A percentile compares a stretch with the other conserved stretches of the same genome.
These are phyloP conservation scores for Pythium aphanidermatum DNA, from an alignment of 352 stramenopile species.

Conservation along the genomic window DNA sequence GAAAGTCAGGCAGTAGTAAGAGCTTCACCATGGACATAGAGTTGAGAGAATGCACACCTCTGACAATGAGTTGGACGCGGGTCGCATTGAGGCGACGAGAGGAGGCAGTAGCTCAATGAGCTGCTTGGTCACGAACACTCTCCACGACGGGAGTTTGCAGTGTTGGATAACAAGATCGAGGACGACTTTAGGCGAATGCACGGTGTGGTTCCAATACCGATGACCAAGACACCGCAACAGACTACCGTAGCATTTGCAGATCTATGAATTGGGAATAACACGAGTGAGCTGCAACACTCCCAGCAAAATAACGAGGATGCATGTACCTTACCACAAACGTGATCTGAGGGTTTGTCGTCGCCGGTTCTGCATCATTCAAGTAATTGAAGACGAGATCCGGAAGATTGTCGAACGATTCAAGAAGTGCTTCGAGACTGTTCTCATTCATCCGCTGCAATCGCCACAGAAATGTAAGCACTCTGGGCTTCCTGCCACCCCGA, in stretches of 20 bases:
- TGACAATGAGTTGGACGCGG: conserved; percentile 39
- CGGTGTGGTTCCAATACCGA: conserved; percentile 81
- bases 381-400: conserved; percentile 82
- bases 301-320: not conserved
- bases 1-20: too few relatives aligned
- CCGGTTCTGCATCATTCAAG: conserved; percentile 62
- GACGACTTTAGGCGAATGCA: conserved; percentile 58
- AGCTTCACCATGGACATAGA: too few relatives aligned
- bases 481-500: not conserved
- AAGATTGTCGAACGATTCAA: conserved; percentile 86
- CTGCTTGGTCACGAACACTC: conserved; percentile 74
- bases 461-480: not conserved
- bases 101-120: conserved; percentile 68
- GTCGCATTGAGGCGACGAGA: conserved; percentile 62
- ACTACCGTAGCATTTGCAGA: conserved; percentile 75
- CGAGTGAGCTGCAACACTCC: not conserved
- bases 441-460: conserved; percentile 65
- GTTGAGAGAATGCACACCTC: conserved; percentile 16
- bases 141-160: conserved; percentile 52
- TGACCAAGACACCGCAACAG: conserved; percentile 68
- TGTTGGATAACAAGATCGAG: conserved; percentile 69
- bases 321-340: conserved; percentile 62
- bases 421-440: conserved; percentile 63
- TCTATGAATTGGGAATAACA: conserved; percentile 30
- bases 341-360: conserved; percentile 57